A percentile compares a stretch with the other conserved stretches of the same genome.
phyloP scores from a whole-genome alignment of 2,329 filamentous ascomycete genomes.

The Sphaerostilbella broomeana region DNA sequence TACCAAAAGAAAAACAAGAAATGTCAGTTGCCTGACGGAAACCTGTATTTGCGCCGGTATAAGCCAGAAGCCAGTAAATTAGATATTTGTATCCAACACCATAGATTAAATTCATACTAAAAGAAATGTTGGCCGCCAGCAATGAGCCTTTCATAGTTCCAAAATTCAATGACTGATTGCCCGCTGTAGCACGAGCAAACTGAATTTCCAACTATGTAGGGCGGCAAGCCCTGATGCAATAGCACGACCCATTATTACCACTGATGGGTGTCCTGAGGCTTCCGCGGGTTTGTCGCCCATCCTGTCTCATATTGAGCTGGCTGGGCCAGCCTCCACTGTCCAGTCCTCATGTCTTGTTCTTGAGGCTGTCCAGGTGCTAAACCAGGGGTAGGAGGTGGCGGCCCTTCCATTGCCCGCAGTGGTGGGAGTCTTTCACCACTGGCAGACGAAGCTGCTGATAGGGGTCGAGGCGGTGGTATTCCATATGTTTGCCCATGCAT shows the following conservation, averaged over 20 bases:
- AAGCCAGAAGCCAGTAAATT: conserved; percentile 10
- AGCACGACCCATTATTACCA: conserved; percentile 14
- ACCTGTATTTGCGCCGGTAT: conserved; percentile 14
- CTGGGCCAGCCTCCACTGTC: conserved; percentile 30
- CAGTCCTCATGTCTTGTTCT: conserved; percentile 31
- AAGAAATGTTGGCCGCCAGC: too few species aligned
- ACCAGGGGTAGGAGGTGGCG: conserved; percentile 17
- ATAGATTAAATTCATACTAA: conserved; percentile 1
- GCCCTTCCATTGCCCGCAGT: conserved; percentile 39
- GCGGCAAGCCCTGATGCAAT: too few species aligned
- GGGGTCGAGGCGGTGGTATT: conserved; percentile 30
- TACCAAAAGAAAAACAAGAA: conserved; percentile 12
- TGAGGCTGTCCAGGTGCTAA: conserved; percentile 23
- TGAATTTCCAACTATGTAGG: too few species aligned
- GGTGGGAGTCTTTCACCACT: conserved; percentile 42
- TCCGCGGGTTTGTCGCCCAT: conserved; percentile 29
- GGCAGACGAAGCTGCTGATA: conserved; percentile 31
- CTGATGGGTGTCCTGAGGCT: conserved; percentile 17
- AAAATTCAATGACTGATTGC: not conserved
- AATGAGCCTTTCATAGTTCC: too few species aligned
- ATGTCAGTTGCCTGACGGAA: conserved; percentile 17
- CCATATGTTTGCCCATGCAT: conserved; percentile 35
- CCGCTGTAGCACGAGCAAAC: conserved; percentile 1
- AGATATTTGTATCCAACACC: conserved; percentile 7
- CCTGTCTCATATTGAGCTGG: conserved; percentile 28